Evolutionary conservation across 805 yeast species (phyloP).

Genomic region (Kluyveromyces nonfermentans): DNA sequence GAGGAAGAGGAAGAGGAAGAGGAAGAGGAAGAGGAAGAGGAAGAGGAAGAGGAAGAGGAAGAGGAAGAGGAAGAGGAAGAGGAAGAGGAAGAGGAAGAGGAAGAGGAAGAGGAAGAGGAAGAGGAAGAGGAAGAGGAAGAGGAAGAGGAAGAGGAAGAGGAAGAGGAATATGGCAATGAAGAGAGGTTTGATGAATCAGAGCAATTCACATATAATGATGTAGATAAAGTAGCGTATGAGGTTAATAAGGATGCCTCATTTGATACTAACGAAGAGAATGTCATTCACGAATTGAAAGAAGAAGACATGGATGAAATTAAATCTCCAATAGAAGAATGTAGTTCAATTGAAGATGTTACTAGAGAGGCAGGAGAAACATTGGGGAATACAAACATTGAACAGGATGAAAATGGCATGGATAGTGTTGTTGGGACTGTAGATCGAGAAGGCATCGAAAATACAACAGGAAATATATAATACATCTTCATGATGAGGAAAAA

Average conservation of each 20-base stretch:
- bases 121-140: constrained; percentile 1
- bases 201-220: neutral
- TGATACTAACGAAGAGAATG: neutral
- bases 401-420: no score
- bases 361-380: neutral
- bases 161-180: neutral
- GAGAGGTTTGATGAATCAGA: no score
- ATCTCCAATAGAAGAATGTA: no score
- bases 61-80: neutral
- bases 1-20: constrained; percentile 3
- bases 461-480: no score
- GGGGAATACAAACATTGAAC: neutral
- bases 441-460: no score
- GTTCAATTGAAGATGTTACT: no score
- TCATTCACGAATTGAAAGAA: neutral
- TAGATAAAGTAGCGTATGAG: neutral
- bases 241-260: neutral
- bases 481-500: no score
- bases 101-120: constrained; percentile 4
- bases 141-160: neutral
- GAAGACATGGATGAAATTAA: constrained; percentile 1
- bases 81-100: constrained; percentile 1
- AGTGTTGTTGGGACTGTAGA: no score
- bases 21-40: constrained; percentile 8
- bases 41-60: neutral